Evolutionary conservation across 257 asterid genomes (phyloP).

Genomic region (Mentha longifolia): DNA sequence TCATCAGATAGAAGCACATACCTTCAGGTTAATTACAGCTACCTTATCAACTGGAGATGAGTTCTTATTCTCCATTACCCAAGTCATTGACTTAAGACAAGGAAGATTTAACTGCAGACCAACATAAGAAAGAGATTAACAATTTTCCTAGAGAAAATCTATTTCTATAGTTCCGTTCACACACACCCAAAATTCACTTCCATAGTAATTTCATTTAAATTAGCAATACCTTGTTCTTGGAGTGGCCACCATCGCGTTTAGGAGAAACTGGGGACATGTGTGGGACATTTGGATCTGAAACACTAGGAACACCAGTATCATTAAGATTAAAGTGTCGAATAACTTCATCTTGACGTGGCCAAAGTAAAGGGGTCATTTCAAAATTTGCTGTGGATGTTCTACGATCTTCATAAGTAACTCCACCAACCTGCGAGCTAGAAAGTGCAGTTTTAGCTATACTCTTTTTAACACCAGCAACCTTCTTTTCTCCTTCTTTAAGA

Average conservation of each 20-base stretch:
- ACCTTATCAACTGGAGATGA: slow-evolving; percentile 64
- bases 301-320: slow-evolving; percentile 50
- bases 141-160: slow-evolving; percentile 21
- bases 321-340: slow-evolving; percentile 62
- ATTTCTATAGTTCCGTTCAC: slow-evolving; percentile 19
- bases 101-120: slow-evolving; percentile 67
- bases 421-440: slow-evolving; percentile 57
- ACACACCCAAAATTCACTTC: not conserved
- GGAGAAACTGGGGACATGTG: slow-evolving; percentile 62
- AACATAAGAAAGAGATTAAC: slow-evolving; percentile 28
- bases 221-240: slow-evolving; percentile 67
- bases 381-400: slow-evolving; percentile 40
- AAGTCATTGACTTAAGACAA: slow-evolving; percentile 69
- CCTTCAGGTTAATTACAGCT: slow-evolving; percentile 91
- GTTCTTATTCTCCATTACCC: slow-evolving; percentile 58
- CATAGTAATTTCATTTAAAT: not conserved
- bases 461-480: slow-evolving; percentile 64
- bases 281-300: slow-evolving; percentile 51
- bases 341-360: slow-evolving; percentile 62
- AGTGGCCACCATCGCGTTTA: slow-evolving; percentile 51
- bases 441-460: slow-evolving; percentile 61
- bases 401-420: slow-evolving; percentile 60
- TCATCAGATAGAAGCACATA: slow-evolving; percentile 37
- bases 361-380: slow-evolving; percentile 56
- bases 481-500: slow-evolving; percentile 75